Evolutionary conservation across 805 yeast genomes (phyloP).

Genomic region (Peterozyma xylosa): DNA sequence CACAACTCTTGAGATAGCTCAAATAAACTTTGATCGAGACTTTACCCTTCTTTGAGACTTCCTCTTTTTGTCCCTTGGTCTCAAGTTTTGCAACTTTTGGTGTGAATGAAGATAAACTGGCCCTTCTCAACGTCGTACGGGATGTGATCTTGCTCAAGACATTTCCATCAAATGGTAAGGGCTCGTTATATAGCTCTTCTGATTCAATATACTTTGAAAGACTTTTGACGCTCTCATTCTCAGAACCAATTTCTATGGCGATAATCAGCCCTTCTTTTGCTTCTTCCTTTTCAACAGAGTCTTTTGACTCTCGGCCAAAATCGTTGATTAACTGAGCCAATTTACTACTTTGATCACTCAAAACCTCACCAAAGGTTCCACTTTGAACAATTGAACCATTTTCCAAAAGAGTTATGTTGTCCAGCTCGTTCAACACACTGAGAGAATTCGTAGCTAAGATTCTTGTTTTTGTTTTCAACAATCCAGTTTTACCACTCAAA

Average conservation of each 20-base stretch:
- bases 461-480: conserved; percentile 44
- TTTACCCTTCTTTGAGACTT: conserved; percentile 46
- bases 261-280: background rate
- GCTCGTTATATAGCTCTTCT: too few relatives aligned
- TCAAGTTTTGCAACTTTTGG: background rate
- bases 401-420: conserved; percentile 51
- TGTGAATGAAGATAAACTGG: conserved; percentile 53
- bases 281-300: background rate
- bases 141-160: conserved; percentile 8
- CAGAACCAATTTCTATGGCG: background rate
- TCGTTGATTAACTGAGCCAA: conserved; percentile 30
- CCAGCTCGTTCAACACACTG: conserved; percentile 47
- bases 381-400: conserved; percentile 47
- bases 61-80: background rate
- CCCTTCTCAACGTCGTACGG: conserved; percentile 38
- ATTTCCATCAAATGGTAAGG: background rate
- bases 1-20: conserved; percentile 70
- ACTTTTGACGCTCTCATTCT: background rate
- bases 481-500: conserved; percentile 30
- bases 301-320: conserved; percentile 26
- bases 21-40: conserved; percentile 76
- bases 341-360: conserved; percentile 10
- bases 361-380: conserved; percentile 37
- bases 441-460: conserved; percentile 53
- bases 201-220: background rate